These are phyloP conservation scores for Mycena kentingensis DNA, from an alignment of 768 basidiomycete species.

Conservation along the genomic window DNA sequence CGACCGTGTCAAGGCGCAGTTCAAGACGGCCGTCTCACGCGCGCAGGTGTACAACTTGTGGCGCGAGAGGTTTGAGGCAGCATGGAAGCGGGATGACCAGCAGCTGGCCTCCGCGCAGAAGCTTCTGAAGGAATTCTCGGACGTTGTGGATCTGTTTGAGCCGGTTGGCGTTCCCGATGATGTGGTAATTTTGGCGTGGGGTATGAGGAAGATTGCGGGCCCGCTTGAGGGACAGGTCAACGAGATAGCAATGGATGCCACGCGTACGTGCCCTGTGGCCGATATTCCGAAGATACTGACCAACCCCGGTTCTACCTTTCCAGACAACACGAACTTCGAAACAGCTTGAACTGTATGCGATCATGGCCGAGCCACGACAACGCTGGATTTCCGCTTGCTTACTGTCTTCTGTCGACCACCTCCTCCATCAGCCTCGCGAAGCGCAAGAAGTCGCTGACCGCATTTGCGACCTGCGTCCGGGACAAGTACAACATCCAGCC, in stretches of 20 bases:
- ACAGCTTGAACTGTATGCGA: constrained; percentile 27
- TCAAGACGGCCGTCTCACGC: too few species aligned
- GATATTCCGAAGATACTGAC: too few species aligned
- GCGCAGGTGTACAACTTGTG: too few species aligned
- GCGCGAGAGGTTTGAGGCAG: too few species aligned
- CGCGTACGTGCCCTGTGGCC: constrained; percentile 18
- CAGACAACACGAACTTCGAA: constrained; percentile 24
- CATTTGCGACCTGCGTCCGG: constrained; percentile 18
- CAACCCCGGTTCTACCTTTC: neutral
- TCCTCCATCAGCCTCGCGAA: constrained; percentile 23
- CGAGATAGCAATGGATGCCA: constrained; percentile 20
- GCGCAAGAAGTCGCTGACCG: constrained; percentile 18
- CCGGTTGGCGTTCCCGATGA: constrained; percentile 16
- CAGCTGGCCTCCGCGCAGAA: constrained; percentile 11
- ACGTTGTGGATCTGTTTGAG: constrained; percentile 5
- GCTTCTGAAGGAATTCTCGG: constrained; percentile 2
- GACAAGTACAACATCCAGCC: constrained; percentile 13
- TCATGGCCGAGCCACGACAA: constrained; percentile 27
- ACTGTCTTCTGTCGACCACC: constrained; percentile 27
- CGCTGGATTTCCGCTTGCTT: constrained; percentile 27
- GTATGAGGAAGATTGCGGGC: constrained; percentile 17
- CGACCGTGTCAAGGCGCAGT: too few species aligned
- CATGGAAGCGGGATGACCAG: too few species aligned
- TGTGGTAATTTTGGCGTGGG: constrained; percentile 17
- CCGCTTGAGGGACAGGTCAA: constrained; percentile 7